These are phyloP conservation scores for Pyrenophora tritici-repentis DNA, from an alignment of 2,329 filamentous ascomycete species.

Conservation along the genomic window DNA sequence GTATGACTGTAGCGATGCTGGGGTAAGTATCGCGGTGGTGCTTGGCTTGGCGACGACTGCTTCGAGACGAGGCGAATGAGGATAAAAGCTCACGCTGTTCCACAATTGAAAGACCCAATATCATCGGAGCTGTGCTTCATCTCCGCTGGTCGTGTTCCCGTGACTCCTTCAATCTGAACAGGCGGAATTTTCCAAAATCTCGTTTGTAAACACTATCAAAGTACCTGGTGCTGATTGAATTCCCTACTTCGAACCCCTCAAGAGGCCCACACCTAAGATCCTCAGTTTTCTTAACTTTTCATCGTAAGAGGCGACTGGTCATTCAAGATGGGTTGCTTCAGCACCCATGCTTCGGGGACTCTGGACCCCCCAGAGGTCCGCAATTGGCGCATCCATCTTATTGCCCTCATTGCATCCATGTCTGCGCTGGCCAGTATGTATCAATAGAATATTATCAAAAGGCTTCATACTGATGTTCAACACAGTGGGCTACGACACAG, in stretches of 20 bases:
- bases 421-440: slow-evolving; percentile 44
- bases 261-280: not conserved
- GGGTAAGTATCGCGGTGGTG: slow-evolving; percentile 15
- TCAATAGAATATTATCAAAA: not conserved
- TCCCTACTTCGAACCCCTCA: not conserved
- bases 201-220: no score
- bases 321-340: slow-evolving; percentile 33
- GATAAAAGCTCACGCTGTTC: slow-evolving; percentile 4
- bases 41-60: slow-evolving; percentile 1
- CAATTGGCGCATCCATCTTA: slow-evolving; percentile 44
- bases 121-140: not conserved
- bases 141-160: not conserved
- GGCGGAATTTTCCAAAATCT: no score
- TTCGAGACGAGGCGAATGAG: slow-evolving; percentile 7
- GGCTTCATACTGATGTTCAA: not conserved
- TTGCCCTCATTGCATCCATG: slow-evolving; percentile 45
- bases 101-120: not conserved
- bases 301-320: not conserved
- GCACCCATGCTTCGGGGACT: slow-evolving; percentile 40
- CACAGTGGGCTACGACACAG: slow-evolving; percentile 41
- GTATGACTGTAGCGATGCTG: slow-evolving; percentile 13
- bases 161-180: no score
- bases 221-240: not conserved
- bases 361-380: slow-evolving; percentile 44
- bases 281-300: not conserved